Evolutionary conservation across 2,329 filamentous ascomycete species (phyloP).

Genomic region (Aspergillus sp.): DNA sequence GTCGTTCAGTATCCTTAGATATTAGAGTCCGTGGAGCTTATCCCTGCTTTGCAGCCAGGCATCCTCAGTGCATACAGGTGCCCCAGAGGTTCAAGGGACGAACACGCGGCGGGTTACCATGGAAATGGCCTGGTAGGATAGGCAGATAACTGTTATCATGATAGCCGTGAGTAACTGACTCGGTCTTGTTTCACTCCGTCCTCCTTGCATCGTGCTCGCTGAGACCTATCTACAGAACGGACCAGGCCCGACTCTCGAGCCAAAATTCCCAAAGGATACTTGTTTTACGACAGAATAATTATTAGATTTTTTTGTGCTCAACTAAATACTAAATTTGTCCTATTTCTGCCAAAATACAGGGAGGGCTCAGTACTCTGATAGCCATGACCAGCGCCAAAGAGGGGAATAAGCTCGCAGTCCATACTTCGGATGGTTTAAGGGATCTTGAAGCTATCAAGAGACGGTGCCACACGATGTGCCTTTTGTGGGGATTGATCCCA

Average conservation of each 20-base stretch:
- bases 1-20: neutral
- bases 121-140: no score
- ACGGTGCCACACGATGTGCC: conserved; percentile 3
- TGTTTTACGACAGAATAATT: no score
- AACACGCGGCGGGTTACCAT: neutral
- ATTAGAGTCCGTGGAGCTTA: neutral
- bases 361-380: neutral
- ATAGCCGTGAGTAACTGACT: neutral
- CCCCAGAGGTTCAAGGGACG: no score
- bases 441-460: conserved; percentile 5
- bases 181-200: neutral
- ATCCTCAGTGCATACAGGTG: neutral
- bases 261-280: no score
- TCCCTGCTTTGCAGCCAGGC: neutral
- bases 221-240: no score
- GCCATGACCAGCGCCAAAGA: neutral
- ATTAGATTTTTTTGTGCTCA: no score
- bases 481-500: conserved; percentile 5
- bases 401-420: neutral
- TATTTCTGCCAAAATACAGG: neutral
- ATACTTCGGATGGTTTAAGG: neutral
- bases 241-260: neutral
- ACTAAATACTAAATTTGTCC: neutral
- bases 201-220: neutral
- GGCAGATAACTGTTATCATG: neutral